Base-by-base conservation (phyloP, 768 basidiomycete genomes). In the Mycena vulgaris region DNA sequence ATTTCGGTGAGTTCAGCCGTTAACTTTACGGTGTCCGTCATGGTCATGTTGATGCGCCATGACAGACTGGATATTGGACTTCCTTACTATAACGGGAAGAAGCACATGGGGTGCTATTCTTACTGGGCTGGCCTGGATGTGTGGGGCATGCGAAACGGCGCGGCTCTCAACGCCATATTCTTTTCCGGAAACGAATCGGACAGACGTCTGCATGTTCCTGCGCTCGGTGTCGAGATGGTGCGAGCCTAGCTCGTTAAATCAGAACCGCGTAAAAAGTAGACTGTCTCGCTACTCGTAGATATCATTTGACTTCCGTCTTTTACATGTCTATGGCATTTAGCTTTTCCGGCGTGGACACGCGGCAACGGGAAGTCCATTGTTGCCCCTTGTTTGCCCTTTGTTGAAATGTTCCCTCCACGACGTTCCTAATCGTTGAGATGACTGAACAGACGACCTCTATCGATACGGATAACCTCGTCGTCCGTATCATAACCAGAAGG, bases 31-130 rank as follows among this genome's bases (percentile, higher is more conserved):
- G 0, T 27, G 28, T 23, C 30, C 19, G 19, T 4, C 3, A 16
- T 48, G 21, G 19, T 4, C 3, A 16, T 48, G 19, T 25, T 45
- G 30, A 60, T 30, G 10, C 14, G 23, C 13, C 35, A 14, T 13
- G 33, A 35, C 33, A 80, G 79, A 13, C 47, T 80, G 16, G 79
- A 78, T 47, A 75, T 76, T 10, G 79, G 78, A 14, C 74, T 78
- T 6, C 76, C 78, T 2, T 70, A 58, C 2, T 77, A 76, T 56
- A 79, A 79, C 66, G 77, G 76, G 9, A n/a, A 66, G 62, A 70
- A 66, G 51, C 78, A 79, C 62, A 75, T 80, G 76, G 77, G 78
- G 3, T 81, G 79, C 59, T 80, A 78, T 60, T 66, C 76, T 25
- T 79, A 77, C 60, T 79, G 78, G 79, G 75, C 73, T 40, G 77